A percentile compares a stretch with the other conserved stretches of the same genome.
Conservation (phyloP, 345 rosid genomes). For the Kernera saxatilis region DNA sequence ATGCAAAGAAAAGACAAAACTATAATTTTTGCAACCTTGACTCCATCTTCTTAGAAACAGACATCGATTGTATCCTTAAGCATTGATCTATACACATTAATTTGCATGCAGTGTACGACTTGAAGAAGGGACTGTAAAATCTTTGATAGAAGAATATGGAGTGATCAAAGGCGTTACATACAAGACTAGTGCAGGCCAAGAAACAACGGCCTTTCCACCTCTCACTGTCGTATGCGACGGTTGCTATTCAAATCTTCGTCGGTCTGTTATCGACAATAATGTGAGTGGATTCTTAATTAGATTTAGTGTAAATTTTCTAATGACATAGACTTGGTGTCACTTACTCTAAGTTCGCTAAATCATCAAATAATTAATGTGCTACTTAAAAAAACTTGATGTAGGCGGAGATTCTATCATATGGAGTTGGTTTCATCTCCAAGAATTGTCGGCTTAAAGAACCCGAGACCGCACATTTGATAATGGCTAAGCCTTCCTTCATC, state of each 20-base stretch:
- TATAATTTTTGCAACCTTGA: too few relatives aligned
- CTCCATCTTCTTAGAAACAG: too few relatives aligned
- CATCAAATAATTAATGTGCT: too few relatives aligned
- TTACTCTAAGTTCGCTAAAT: neutral
- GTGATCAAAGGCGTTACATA: constrained; percentile 43
- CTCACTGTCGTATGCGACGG: constrained; percentile 56
- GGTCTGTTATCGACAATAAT: constrained; percentile 40
- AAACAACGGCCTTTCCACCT: constrained; percentile 38
- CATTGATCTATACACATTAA: neutral
- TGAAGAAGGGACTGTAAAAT: constrained; percentile 47
- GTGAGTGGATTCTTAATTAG: constrained; percentile 16
- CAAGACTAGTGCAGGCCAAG: constrained; percentile 34
- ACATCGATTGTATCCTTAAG: too few relatives aligned
- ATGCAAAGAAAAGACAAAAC: too few relatives aligned
- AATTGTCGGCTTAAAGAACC: constrained; percentile 38
- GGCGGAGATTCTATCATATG: constrained; percentile 42
- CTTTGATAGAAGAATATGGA: constrained; percentile 48
- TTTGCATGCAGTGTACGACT: constrained; percentile 38
- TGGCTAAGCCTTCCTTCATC: constrained; percentile 38
- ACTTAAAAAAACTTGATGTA: constrained; percentile 18
- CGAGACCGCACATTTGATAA: constrained; percentile 37
- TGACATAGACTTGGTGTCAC: neutral
- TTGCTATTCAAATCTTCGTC: constrained; percentile 47
- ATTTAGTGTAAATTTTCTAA: neutral
- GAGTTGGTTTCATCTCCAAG: constrained; percentile 42